Percentiles rank a stretch among this genome's conserved stretches.
phyloP scores from a whole-genome alignment of 176 grass and related monocot species.

The Avena sativa region DNA sequence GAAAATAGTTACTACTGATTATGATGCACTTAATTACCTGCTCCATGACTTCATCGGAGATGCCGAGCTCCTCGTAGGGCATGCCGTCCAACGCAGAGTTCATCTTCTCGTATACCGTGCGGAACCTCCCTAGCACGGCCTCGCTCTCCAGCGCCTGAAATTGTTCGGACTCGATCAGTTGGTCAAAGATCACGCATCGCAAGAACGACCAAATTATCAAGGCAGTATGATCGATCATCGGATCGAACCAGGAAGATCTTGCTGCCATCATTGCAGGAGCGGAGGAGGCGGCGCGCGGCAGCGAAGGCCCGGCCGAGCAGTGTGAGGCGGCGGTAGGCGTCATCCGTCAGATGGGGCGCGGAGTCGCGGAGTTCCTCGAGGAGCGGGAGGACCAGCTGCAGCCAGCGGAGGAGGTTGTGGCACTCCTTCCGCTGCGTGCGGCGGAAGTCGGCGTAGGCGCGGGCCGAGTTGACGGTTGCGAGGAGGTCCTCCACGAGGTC shows the following conservation, averaged over 20 bases:
- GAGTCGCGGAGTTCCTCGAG: constrained; percentile 71
- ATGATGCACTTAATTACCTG: constrained; percentile 48
- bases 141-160: constrained; percentile 75
- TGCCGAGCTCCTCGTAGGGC: constrained; percentile 61
- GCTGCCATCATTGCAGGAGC: constrained; percentile 77
- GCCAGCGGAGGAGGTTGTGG: constrained; percentile 69
- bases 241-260: constrained; percentile 77
- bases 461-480: constrained; percentile 53
- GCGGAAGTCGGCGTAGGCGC: constrained; percentile 59
- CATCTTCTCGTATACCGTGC: constrained; percentile 64
- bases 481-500: constrained; percentile 67
- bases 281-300: constrained; percentile 61
- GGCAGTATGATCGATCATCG: background rate
- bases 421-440: constrained; percentile 67
- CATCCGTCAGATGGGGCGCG: constrained; percentile 49
- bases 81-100: constrained; percentile 63
- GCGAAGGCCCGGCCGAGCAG: constrained; percentile 47
- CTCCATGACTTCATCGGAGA: constrained; percentile 76
- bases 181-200: background rate
- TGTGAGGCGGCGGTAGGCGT: constrained; percentile 50
- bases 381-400: constrained; percentile 71
- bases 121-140: constrained; percentile 51
- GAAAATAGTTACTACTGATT: background rate
- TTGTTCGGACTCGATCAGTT: background rate
- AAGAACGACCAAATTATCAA: background rate